Evolutionary conservation across 2,329 filamentous ascomycete species (phyloP).

Genomic region (Sporothrix globosa): DNA sequence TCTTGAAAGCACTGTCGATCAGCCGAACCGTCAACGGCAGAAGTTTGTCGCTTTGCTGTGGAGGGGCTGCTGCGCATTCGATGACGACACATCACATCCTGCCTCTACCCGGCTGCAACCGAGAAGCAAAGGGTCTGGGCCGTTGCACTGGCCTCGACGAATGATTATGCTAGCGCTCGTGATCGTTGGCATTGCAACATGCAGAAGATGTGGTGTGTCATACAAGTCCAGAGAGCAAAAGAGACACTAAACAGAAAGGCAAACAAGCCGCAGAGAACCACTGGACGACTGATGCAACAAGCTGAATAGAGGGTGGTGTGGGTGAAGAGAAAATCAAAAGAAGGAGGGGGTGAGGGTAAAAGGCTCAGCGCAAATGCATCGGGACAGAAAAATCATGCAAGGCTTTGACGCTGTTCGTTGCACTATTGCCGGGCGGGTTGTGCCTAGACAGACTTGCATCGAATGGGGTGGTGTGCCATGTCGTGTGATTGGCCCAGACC

Average conservation of each 20-base stretch:
- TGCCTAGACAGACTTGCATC: conserved; percentile 26
- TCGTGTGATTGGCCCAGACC: conserved; percentile 29
- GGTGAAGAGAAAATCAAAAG: not conserved
- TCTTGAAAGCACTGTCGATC: conserved; percentile 8
- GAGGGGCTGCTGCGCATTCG: conserved; percentile 3
- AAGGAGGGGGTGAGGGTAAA: conserved; percentile 2
- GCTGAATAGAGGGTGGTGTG: conserved; percentile 22
- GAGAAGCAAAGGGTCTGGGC: not conserved
- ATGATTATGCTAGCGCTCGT: conserved; percentile 19
- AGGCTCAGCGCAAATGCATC: not conserved
- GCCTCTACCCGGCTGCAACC: not conserved
- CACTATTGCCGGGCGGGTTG: conserved; percentile 21
- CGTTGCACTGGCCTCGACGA: not conserved
- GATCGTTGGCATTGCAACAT: conserved; percentile 16
- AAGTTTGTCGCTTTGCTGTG: not conserved
- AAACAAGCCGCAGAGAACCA: not conserved
- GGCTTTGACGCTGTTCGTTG: conserved; percentile 27
- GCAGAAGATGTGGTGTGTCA: not conserved
- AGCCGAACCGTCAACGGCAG: conserved; percentile 10
- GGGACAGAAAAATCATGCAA: conserved; percentile 20
- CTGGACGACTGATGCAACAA: not conserved
- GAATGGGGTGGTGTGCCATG: conserved; percentile 25
- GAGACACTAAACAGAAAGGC: not conserved
- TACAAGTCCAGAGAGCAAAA: not conserved
- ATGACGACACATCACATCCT: conserved; percentile 21